Percentiles rank a stretch among this genome's conserved stretches.
Evolutionary conservation across 2,329 filamentous ascomycete species (phyloP).

Genomic region (Exophiala xenobiotica): DNA sequence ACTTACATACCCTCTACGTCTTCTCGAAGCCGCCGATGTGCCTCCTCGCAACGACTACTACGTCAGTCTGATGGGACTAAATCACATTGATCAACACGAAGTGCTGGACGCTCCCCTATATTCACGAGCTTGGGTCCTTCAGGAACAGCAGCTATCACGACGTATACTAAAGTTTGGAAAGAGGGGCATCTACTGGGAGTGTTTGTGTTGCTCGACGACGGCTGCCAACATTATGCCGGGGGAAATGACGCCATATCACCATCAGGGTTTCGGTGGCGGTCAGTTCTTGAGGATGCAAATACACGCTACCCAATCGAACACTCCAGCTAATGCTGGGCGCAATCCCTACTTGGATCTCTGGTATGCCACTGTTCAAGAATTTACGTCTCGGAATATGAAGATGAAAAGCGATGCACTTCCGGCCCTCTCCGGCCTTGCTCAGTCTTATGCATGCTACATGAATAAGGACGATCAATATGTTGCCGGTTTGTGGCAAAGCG

Average conservation of each 20-base stretch:
- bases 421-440: slow-evolving; percentile 3
- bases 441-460: neutral
- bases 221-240: neutral
- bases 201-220: neutral
- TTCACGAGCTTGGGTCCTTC: slow-evolving; percentile 15
- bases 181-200: slow-evolving; percentile 18
- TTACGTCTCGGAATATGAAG: slow-evolving; percentile 1
- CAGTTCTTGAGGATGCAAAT: neutral
- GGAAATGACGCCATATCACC: neutral
- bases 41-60: neutral
- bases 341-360: slow-evolving; percentile 1
- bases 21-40: neutral
- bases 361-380: neutral
- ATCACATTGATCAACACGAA: neutral
- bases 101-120: slow-evolving; percentile 1
- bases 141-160: slow-evolving; percentile 15
- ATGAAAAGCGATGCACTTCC: neutral
- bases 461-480: neutral
- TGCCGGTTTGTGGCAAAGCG: neutral
- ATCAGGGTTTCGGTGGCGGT: neutral
- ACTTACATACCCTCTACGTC: neutral
- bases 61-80: neutral
- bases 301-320: neutral
- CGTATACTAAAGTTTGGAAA: slow-evolving; percentile 15
- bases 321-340: neutral